phyloP scores from a whole-genome alignment of 2,329 filamentous ascomycete species.

The Pseudocercospora eumusae region DNA sequence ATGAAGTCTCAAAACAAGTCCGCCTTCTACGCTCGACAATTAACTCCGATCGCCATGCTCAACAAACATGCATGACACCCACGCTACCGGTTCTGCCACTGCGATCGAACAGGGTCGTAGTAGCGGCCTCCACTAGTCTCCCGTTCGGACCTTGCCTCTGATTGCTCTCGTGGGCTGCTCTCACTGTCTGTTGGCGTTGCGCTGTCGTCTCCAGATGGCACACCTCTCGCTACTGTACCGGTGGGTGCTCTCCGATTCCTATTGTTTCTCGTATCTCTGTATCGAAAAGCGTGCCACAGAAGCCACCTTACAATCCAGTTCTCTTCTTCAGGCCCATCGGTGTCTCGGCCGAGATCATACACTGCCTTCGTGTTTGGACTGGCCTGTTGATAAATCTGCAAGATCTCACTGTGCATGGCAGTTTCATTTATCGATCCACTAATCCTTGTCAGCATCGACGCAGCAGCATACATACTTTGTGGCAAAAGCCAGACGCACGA shows the following conservation, averaged over 20 bases:
- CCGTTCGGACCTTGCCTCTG: slow-evolving; percentile 1
- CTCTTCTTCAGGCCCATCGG: slow-evolving; percentile 45
- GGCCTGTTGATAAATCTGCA: slow-evolving; percentile 44
- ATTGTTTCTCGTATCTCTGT: slow-evolving; percentile 34
- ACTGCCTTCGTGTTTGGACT: slow-evolving; percentile 42
- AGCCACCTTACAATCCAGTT: slow-evolving; percentile 56
- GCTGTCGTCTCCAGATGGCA: slow-evolving; percentile 19
- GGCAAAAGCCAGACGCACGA: slow-evolving; percentile 25
- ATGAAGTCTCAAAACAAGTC: not conserved
- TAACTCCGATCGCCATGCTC: not conserved
- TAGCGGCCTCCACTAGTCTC: not conserved
- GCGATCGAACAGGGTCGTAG: slow-evolving; percentile 19
- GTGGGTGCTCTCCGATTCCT: slow-evolving; percentile 11
- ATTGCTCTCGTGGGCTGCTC: not conserved
- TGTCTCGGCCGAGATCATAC: slow-evolving; percentile 48
- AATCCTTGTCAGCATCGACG: slow-evolving; percentile 32
- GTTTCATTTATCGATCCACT: slow-evolving; percentile 51
- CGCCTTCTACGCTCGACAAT: not conserved
- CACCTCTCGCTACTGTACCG: not conserved
- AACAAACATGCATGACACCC: not conserved
- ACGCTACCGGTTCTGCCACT: slow-evolving; percentile 1
- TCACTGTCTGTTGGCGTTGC: slow-evolving; percentile 10
- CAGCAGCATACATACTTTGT: not conserved
- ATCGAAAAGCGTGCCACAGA: slow-evolving; percentile 54
- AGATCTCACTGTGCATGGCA: slow-evolving; percentile 47